Evolutionary conservation across 2,329 filamentous ascomycete genomes (phyloP).

Genomic region (Phialophora verrucosa): DNA sequence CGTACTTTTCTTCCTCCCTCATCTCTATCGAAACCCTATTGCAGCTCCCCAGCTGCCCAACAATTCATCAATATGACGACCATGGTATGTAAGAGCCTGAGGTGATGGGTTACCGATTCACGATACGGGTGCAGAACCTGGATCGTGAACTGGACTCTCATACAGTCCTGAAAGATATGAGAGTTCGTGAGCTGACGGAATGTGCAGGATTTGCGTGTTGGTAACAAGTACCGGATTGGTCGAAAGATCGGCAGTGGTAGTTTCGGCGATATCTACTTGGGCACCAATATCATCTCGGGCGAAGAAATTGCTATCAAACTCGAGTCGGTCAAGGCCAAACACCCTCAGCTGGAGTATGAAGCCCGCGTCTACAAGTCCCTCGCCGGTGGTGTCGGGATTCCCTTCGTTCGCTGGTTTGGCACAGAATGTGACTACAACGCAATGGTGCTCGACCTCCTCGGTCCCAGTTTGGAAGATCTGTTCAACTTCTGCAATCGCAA

Average conservation of each 20-base stretch:
- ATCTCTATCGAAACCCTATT: neutral
- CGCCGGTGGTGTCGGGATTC: slow-evolving; percentile 95
- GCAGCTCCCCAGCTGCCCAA: slow-evolving; percentile 30
- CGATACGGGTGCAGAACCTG: slow-evolving; percentile 14
- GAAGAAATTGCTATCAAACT: slow-evolving; percentile 99
- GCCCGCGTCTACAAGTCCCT: slow-evolving; percentile 86
- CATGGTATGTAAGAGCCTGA: slow-evolving; percentile 59
- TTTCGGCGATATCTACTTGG: slow-evolving; percentile 98
- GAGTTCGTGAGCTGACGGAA: slow-evolving; percentile 20
- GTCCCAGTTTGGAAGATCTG: slow-evolving; percentile 91
- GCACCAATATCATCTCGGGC: slow-evolving; percentile 99
- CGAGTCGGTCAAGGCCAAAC: slow-evolving; percentile 99
- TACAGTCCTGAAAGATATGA: neutral
- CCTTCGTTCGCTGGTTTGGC: slow-evolving; percentile 99
- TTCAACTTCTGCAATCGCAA: slow-evolving; percentile 99
- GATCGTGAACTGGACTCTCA: slow-evolving; percentile 6
- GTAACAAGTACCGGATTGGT: slow-evolving; percentile 99
- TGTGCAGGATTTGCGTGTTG: slow-evolving; percentile 89
- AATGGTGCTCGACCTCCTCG: slow-evolving; percentile 97
- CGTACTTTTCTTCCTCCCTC: slow-evolving; percentile 7
- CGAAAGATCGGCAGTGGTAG: slow-evolving; percentile 98
- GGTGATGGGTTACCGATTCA: slow-evolving; percentile 7
- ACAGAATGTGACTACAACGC: slow-evolving; percentile 99
- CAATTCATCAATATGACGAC: slow-evolving; percentile 61
- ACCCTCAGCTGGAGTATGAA: slow-evolving; percentile 98